Evolutionary conservation across 805 yeast genomes (phyloP).

Genomic region (Starmera amethionina): DNA sequence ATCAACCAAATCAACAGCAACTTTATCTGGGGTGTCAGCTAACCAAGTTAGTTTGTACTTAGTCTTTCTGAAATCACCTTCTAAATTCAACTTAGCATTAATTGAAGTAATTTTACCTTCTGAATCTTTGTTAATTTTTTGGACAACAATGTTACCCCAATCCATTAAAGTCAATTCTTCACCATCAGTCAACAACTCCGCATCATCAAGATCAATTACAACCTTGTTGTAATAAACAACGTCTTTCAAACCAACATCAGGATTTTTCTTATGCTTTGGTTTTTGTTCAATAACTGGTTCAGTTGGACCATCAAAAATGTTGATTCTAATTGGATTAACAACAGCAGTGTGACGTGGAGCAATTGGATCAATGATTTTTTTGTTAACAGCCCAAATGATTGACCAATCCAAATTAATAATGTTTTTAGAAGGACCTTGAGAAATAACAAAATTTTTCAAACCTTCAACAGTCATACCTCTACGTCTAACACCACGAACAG

Average conservation of each 20-base stretch:
- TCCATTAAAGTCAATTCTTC: conserved; percentile 98
- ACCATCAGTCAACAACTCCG: conserved; percentile 59
- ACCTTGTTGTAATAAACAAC: conserved; percentile 57
- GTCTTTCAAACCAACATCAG: conserved; percentile 78
- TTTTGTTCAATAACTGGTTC: conserved; percentile 55
- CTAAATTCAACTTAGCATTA: conserved; percentile 75
- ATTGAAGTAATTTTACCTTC: conserved; percentile 43
- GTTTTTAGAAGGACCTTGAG: conserved; percentile 98
- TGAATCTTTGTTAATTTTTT: conserved; percentile 57
- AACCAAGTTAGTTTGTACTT: conserved; percentile 93
- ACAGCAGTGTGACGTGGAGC: conserved; percentile 95
- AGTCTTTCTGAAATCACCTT: conserved; percentile 95
- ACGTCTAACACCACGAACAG: conserved; percentile 98
- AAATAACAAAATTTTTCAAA: conserved; percentile 80
- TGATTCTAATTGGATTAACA: conserved; percentile 61
- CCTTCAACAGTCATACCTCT: conserved; percentile 99
- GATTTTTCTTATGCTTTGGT: conserved; percentile 93
- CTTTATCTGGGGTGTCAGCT: conserved; percentile 67
- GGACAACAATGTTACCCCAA: conserved; percentile 91
- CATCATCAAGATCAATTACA: conserved; percentile 82
- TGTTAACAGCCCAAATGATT: conserved; percentile 94
- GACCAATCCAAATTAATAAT: conserved; percentile 97
- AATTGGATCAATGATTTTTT: conserved; percentile 92
- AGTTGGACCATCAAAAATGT: conserved; percentile 60
- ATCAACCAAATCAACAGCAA: conserved; percentile 71